These are phyloP conservation scores for Solanum tarijense DNA, from an alignment of 257 asterid species.

Conservation along the genomic window DNA sequence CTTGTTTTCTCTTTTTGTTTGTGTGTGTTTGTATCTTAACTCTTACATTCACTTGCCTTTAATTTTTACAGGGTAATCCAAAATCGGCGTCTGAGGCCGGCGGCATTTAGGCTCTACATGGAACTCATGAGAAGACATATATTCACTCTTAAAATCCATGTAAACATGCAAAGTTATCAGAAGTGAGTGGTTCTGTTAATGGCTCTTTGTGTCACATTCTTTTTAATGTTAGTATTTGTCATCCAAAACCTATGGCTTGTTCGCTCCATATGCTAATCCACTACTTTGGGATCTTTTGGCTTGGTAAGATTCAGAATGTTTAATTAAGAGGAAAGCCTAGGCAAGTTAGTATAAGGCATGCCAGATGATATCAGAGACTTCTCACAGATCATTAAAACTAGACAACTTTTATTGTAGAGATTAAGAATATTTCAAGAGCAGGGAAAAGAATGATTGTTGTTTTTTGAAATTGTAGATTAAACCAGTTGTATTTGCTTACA, in stretches of 20 bases:
- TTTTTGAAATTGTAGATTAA: background rate
- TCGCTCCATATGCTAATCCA: background rate
- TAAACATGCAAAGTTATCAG: slow-evolving; percentile 44
- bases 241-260: background rate
- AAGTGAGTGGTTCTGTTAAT: slow-evolving; percentile 43
- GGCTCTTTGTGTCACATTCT: background rate
- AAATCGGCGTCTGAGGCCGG: slow-evolving; percentile 57
- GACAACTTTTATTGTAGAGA: background rate
- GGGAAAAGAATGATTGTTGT: background rate
- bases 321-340: background rate
- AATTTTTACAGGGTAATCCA: slow-evolving; percentile 63
- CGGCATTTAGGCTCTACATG: slow-evolving; percentile 82
- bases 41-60: background rate
- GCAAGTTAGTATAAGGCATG: background rate
- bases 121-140: slow-evolving; percentile 72
- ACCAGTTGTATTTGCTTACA: background rate
- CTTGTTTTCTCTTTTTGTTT: background rate
- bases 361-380: background rate
- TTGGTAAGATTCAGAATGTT: background rate
- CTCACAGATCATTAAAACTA: background rate
- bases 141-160: slow-evolving; percentile 47
- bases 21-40: background rate
- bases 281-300: background rate
- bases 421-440: background rate
- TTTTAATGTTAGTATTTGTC: background rate